A percentile compares a stretch with the other conserved stretches of the same genome.
These are phyloP conservation scores for Lipomyces mesembrius DNA, from an alignment of 805 yeast species.

Conservation along the genomic window DNA sequence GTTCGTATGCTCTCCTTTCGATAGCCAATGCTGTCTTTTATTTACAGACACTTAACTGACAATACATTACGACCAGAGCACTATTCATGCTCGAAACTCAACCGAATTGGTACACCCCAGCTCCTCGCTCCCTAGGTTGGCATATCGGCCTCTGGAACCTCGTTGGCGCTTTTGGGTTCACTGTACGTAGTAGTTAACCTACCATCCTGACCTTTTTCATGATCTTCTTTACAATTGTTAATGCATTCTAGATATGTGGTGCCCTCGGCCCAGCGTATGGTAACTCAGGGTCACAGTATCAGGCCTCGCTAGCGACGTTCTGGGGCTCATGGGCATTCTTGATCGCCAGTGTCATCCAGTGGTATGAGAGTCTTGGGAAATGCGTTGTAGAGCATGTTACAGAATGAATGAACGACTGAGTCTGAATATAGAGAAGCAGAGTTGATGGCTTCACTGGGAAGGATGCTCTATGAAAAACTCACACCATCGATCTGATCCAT, in stretches of 20 bases:
- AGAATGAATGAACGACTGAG: not conserved
- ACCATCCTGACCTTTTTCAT: no score
- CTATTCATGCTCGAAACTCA: not conserved
- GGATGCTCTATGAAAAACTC: no score
- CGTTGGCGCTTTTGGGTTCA: not conserved
- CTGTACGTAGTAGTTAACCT: not conserved
- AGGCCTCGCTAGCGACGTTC: not conserved
- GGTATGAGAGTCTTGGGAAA: not conserved
- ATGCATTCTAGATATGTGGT: not conserved
- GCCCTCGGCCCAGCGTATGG: not conserved
- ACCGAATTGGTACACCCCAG: not conserved
- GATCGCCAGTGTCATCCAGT: not conserved
- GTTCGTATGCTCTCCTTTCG: not conserved
- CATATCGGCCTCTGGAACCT: not conserved
- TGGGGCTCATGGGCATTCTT: conserved; percentile 1
- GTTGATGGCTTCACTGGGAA: no score
- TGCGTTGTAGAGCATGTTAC: not conserved
- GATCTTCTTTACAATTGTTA: not conserved
- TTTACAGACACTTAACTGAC: not conserved
- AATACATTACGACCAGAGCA: not conserved
- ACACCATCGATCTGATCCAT: no score
- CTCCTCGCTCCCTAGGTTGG: not conserved
- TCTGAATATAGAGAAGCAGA: no score
- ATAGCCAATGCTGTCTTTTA: not conserved
- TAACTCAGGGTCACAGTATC: not conserved